Evolutionary conservation across 2,329 filamentous ascomycete genomes (phyloP).

Genomic region (Botryotinia calthae): DNA sequence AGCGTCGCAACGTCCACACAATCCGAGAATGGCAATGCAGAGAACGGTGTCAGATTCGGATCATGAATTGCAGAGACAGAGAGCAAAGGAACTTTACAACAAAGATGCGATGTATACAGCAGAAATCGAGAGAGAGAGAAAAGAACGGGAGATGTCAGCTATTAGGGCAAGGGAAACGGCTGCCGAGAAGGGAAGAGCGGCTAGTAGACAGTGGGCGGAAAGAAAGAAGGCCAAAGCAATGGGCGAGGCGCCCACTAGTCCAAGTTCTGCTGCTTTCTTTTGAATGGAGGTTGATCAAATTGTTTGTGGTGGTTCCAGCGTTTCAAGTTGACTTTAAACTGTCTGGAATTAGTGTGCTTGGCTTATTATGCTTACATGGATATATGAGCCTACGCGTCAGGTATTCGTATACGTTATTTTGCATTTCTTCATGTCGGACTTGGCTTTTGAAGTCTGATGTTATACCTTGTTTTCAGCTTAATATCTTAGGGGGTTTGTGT

Average conservation of each 20-base stretch:
- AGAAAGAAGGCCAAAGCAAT: constrained; percentile 44
- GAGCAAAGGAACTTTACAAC: constrained; percentile 53
- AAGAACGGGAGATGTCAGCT: constrained; percentile 53
- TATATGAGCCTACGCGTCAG: not conserved
- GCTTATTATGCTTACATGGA: not conserved
- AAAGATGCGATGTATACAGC: constrained; percentile 50
- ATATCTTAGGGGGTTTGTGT: not conserved
- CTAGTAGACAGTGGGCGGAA: constrained; percentile 62
- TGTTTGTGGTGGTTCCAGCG: not conserved
- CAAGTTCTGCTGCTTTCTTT: constrained; percentile 33
- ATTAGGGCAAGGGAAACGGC: constrained; percentile 57
- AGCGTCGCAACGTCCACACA: constrained; percentile 27
- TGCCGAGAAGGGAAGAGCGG: constrained; percentile 57
- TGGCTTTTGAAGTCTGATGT: not conserved
- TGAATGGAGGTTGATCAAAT: not conserved
- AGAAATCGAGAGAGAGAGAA: constrained; percentile 52
- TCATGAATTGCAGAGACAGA: constrained; percentile 49
- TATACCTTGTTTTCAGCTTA: not conserved
- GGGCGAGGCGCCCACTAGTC: constrained; percentile 32
- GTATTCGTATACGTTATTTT: not conserved
- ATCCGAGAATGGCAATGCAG: constrained; percentile 37
- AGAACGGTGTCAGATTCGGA: constrained; percentile 52
- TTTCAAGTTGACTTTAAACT: not conserved
- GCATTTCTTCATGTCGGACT: not conserved
- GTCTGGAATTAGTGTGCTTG: not conserved